phyloP scores from a whole-genome alignment of 2,329 filamentous ascomycete genomes.

The Botrytis medusae region DNA sequence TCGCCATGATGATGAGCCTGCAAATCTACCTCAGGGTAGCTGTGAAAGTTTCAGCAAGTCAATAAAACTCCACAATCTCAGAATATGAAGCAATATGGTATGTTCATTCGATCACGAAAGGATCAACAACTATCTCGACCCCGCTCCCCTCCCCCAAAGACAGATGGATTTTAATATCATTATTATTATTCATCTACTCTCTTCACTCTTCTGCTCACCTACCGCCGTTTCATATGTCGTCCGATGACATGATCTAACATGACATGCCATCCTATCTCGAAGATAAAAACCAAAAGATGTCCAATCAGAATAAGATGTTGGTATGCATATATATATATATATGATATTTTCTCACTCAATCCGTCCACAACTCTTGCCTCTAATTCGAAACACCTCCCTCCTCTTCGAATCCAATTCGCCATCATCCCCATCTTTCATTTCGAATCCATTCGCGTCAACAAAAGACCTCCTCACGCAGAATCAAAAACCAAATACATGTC shows the following conservation, averaged over 20 bases:
- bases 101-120: background rate
- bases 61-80: accelerated
- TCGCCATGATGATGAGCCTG: background rate
- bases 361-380: background rate
- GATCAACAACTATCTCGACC: background rate
- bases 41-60: background rate
- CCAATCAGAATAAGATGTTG: background rate
- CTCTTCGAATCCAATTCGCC: background rate
- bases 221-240: background rate
- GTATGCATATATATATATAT: background rate
- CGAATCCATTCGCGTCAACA: background rate
- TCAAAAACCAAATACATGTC: background rate
- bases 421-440: background rate
- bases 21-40: background rate
- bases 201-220: background rate
- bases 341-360: background rate
- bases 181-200: background rate
- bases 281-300: background rate
- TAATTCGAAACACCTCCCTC: background rate
- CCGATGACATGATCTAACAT: background rate
- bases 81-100: background rate
- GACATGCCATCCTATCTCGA: background rate
- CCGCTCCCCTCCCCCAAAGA: background rate
- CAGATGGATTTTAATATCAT: background rate
- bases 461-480: background rate